Percentiles rank a stretch among this genome's conserved stretches.
Conservation (phyloP, 768 basidiomycete species). For the Rhodotorula graminis region DNA sequence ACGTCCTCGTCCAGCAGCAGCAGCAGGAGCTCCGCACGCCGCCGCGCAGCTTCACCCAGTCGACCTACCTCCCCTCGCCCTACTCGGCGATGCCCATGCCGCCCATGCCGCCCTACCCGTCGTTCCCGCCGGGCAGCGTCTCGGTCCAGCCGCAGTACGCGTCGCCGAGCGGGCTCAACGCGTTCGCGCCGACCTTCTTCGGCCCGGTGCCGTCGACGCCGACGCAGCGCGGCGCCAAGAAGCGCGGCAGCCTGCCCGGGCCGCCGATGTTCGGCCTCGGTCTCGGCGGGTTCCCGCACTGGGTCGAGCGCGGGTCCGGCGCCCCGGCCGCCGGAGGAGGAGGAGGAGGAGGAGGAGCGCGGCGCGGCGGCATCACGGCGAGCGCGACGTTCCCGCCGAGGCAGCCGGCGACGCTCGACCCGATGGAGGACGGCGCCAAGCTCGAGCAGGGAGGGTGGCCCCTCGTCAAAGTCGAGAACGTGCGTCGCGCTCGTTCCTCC, state of each 20-base stretch:
- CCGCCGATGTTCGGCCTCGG: not conserved
- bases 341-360: not conserved
- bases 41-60: not conserved
- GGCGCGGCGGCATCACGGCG: not conserved
- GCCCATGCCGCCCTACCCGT: not conserved
- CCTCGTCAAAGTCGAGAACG: slow-evolving; percentile 31
- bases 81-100: not conserved
- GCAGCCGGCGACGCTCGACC: not conserved
- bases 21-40: too few species aligned
- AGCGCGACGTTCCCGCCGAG: not conserved
- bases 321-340: not conserved
- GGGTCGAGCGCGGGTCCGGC: not conserved
- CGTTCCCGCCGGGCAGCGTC: slow-evolving; percentile 1
- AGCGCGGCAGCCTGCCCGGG: not conserved
- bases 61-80: too few species aligned
- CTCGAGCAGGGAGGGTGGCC: slow-evolving; percentile 8
- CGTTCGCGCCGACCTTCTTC: not conserved
- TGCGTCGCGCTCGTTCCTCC: not conserved
- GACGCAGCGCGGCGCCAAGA: not conserved
- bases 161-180: too few species aligned
- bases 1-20: not conserved
- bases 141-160: not conserved
- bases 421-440: not conserved
- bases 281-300: not conserved
- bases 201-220: not conserved